A percentile compares a stretch with the other conserved stretches of the same genome.
Conservation (phyloP, 2,329 filamentous ascomycete species). For the Epichloe sibirici region DNA sequence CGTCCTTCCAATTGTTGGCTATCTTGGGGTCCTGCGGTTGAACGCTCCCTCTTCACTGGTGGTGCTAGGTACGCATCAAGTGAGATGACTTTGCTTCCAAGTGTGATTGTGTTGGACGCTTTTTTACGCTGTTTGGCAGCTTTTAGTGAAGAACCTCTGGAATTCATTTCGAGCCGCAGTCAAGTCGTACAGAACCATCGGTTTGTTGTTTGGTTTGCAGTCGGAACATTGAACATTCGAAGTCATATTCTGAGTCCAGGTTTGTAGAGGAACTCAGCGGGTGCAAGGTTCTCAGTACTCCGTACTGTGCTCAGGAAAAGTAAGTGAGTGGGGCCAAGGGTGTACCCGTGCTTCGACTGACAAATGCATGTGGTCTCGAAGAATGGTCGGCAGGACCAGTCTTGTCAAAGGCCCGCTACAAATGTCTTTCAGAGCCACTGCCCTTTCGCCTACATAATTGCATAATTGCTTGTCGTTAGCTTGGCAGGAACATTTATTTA, state of each 20-base stretch:
- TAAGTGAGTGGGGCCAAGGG: too few relatives aligned
- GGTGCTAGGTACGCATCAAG: slow-evolving; percentile 36
- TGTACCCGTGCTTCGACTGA: too few relatives aligned
- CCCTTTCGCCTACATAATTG: too few relatives aligned
- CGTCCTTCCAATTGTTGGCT: background rate
- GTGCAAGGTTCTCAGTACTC: too few relatives aligned
- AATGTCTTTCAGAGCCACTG: too few relatives aligned
- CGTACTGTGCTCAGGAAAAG: too few relatives aligned
- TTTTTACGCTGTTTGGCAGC: slow-evolving; percentile 27
- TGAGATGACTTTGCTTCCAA: slow-evolving; percentile 37
- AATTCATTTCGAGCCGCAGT: background rate
- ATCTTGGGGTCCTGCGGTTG: background rate
- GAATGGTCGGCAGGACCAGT: too few relatives aligned
- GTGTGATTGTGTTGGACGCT: slow-evolving; percentile 26
- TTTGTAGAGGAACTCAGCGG: too few relatives aligned
- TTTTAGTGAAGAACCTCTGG: slow-evolving; percentile 7
- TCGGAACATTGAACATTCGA: background rate
- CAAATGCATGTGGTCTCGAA: too few relatives aligned
- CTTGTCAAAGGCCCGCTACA: too few relatives aligned
- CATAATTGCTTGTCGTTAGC: too few relatives aligned
- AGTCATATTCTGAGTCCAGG: background rate
- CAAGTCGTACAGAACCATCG: background rate
- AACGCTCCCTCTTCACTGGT: background rate
- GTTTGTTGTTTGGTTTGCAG: background rate
- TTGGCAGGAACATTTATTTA: too few relatives aligned